Evolutionary conservation across 495 filamentous ascomycete species (phyloP), one percentile per base, ranked within the genome.

Genomic region (Hypomontagnella monticulosa): DNA sequence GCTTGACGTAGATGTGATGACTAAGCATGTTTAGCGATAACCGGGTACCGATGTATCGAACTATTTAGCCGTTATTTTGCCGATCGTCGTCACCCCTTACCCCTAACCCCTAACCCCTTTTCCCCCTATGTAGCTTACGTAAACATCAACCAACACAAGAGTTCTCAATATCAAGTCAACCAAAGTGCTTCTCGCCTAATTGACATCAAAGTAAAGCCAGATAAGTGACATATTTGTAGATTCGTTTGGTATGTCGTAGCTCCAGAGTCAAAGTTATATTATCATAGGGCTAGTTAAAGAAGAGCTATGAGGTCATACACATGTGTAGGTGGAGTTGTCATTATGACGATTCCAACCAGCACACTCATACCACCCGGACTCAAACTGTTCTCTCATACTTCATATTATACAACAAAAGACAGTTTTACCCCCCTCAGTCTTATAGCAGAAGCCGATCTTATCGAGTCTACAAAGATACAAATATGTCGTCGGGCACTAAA

Each of bases 401-500:
- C 3, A 38, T 12, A 38, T 14, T 12, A 5, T 36, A 5, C 11
- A 36, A 11, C 33, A 36, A 36, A 36, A 9, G 16, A 50, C n/a
- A n/a, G n/a, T n/a, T n/a, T n/a, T n/a, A n/a, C n/a, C n/a, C n/a
- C n/a, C n/a, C n/a, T n/a, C n/a, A n/a, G n/a, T n/a, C n/a, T n/a
- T n/a, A n/a, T n/a, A n/a, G n/a, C n/a, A n/a, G n/a, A n/a, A n/a
- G n/a, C n/a, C n/a, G n/a, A 10, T 47, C 2, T 30, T 11, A 8
- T 47, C 46, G 18, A 12, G n/a, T 1, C 0, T 47, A 15, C 9
- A 57, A 4, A 12, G 10, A 20, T 52, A 0, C 10, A 37, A 62
- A 42, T 19, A 67, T 67, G 64, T 18, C 63, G 36, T 66, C 63
- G 1, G 56, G 56, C n/a, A 62, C 52, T n/a, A 46, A 67, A 40